A percentile compares a stretch with the other conserved stretches of the same genome.
Evolutionary conservation across 139 green algal species (phyloP).

Genomic region (Chlorella sp.): DNA sequence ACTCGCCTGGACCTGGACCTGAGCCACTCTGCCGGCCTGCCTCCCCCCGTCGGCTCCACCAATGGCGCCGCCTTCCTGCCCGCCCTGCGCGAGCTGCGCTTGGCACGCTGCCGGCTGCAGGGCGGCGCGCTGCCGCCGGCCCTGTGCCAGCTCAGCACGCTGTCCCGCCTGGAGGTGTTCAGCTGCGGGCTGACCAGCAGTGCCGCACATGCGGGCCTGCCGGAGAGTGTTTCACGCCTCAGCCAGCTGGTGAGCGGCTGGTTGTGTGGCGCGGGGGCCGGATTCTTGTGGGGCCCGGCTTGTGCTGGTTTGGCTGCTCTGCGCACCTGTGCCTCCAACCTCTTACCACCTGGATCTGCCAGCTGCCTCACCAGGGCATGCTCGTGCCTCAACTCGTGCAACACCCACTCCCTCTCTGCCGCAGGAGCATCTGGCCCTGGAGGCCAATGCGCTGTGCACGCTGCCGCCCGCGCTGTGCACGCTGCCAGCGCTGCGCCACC

Average conservation of each 20-base stretch:
- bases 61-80: not conserved
- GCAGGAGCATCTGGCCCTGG: conserved; percentile 26
- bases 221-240: not conserved
- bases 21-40: not conserved
- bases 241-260: not conserved
- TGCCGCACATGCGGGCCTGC: not conserved
- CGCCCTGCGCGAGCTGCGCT: conserved; percentile 11
- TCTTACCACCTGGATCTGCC: not conserved
- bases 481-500: conserved; percentile 18
- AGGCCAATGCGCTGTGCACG: conserved; percentile 9
- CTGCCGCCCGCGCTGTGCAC: not conserved
- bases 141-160: not conserved
- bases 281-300: too few species aligned
- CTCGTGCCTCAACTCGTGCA: too few species aligned
- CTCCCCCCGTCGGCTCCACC: not conserved
- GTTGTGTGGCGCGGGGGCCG: too few species aligned
- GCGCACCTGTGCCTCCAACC: not conserved
- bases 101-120: conserved; percentile 9
- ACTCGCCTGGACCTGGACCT: conserved; percentile 14
- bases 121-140: conserved; percentile 3
- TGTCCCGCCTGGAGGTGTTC: conserved; percentile 1
- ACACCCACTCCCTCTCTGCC: not conserved
- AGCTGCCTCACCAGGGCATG: not conserved
- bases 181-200: conserved; percentile 18
- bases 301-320: too few species aligned